These are phyloP conservation scores for Clavispora asparagi DNA, from an alignment of 805 yeast genomes.

Conservation along the genomic window DNA sequence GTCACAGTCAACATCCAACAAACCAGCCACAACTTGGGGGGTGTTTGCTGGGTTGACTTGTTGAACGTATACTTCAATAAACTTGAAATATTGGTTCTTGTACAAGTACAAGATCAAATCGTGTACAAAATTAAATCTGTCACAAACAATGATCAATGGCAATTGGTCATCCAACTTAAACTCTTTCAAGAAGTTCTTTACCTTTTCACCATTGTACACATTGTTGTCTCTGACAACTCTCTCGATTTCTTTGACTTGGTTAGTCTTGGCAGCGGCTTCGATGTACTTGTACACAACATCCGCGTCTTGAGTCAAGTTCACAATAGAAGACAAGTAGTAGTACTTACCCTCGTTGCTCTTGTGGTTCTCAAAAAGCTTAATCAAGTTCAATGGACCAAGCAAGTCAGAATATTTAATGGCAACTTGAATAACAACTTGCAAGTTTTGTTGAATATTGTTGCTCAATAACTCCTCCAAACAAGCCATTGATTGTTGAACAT, in stretches of 20 bases:
- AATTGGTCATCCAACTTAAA: conserved; percentile 90
- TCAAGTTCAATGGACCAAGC: conserved; percentile 78
- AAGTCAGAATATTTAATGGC: conserved; percentile 95
- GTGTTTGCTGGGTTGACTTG: conserved; percentile 95
- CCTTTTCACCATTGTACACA: conserved; percentile 94
- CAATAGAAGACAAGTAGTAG: conserved; percentile 89
- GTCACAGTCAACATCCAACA: conserved; percentile 96
- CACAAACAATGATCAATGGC: conserved; percentile 95
- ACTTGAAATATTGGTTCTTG: conserved; percentile 93
- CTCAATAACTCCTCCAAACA: conserved; percentile 84
- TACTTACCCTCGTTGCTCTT: conserved; percentile 90
- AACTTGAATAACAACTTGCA: conserved; percentile 92
- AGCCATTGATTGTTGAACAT: conserved; percentile 87
- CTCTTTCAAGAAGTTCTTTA: conserved; percentile 94
- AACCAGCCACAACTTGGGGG: conserved; percentile 94
- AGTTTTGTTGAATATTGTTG: conserved; percentile 71
- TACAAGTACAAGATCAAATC: conserved; percentile 90
- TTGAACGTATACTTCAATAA: conserved; percentile 96
- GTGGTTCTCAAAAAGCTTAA: conserved; percentile 89
- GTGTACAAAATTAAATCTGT: conserved; percentile 84
- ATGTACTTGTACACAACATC: conserved; percentile 95
- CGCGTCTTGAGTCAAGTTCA: conserved; percentile 87
- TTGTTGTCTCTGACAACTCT: conserved; percentile 91
- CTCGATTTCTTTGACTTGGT: conserved; percentile 91
- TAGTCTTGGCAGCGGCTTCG: conserved; percentile 86